phyloP scores from a whole-genome alignment of 129 eudicot species.

The Arctium lappa region DNA sequence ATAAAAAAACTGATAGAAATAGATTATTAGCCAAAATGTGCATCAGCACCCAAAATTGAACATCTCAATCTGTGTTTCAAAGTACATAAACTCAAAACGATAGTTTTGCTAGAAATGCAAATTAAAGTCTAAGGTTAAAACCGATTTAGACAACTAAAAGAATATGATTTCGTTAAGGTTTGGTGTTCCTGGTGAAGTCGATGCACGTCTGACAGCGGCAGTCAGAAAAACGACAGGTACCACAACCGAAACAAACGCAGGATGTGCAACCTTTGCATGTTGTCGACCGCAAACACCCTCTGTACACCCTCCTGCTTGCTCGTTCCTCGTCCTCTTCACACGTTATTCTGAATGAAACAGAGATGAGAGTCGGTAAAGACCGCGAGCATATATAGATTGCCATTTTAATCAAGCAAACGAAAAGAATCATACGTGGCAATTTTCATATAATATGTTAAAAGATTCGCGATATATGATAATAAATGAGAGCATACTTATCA shows the following conservation, averaged over 20 bases:
- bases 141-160: not conserved
- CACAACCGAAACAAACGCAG: slow-evolving; percentile 82
- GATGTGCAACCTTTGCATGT: slow-evolving; percentile 81
- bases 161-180: slow-evolving; percentile 23
- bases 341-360: slow-evolving; percentile 37
- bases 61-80: not conserved
- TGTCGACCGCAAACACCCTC: slow-evolving; percentile 56
- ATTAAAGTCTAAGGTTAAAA: not conserved
- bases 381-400: too few relatives aligned
- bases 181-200: slow-evolving; percentile 63
- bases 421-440: too few relatives aligned
- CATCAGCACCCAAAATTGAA: not conserved
- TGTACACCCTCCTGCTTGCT: slow-evolving; percentile 65
- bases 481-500: slow-evolving; percentile 44
- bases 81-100: not conserved
- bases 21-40: not conserved
- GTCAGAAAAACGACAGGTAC: slow-evolving; percentile 65
- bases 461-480: not conserved
- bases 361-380: not conserved
- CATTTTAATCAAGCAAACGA: too few relatives aligned
- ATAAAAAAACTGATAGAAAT: not conserved
- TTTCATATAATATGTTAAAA: too few relatives aligned
- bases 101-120: not conserved
- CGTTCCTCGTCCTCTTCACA: slow-evolving; percentile 84
- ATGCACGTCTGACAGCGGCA: slow-evolving; percentile 71